phyloP scores from a whole-genome alignment of 495 filamentous ascomycete genomes.

The Lentithecium fluviatile region DNA sequence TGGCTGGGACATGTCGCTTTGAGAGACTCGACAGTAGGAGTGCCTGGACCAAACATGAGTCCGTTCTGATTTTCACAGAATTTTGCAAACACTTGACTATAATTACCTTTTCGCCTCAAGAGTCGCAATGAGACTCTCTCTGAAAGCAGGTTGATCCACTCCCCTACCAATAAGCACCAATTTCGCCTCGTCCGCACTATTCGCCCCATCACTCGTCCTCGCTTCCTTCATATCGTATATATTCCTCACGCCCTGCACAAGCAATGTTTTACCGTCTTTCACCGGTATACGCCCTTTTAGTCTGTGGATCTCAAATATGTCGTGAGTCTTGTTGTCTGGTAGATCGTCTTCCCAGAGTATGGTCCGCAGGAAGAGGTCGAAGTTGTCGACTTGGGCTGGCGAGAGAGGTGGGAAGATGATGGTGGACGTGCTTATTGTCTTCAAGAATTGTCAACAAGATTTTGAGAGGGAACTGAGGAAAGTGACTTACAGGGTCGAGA shows the following conservation, averaged over 20 bases:
- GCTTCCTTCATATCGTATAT: slow-evolving; percentile 84
- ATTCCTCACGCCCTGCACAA: slow-evolving; percentile 90
- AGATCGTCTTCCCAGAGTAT: slow-evolving; percentile 78
- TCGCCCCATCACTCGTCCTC: slow-evolving; percentile 28
- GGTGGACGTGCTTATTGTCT: slow-evolving; percentile 87
- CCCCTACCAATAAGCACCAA: slow-evolving; percentile 77
- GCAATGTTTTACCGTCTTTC: slow-evolving; percentile 60
- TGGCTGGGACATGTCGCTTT: too few species aligned
- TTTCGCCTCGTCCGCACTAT: slow-evolving; percentile 50
- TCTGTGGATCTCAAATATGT: slow-evolving; percentile 74
- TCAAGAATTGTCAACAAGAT: slow-evolving; percentile 1
- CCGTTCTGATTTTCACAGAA: too few species aligned
- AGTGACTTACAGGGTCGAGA: slow-evolving; percentile 70
- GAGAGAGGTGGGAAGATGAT: slow-evolving; percentile 60
- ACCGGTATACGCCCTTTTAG: slow-evolving; percentile 73
- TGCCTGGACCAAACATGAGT: too few species aligned
- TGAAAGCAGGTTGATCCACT: slow-evolving; percentile 44
- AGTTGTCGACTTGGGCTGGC: slow-evolving; percentile 50
- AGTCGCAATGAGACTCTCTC: slow-evolving; percentile 18
- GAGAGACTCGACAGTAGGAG: too few species aligned
- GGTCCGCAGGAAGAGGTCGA: slow-evolving; percentile 82
- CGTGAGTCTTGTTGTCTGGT: slow-evolving; percentile 42
- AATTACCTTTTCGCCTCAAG: neutral
- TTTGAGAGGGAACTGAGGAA: neutral
- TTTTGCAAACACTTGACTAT: too few species aligned